Conservation (phyloP, 176 grass and related monocot genomes). For the Zea luxurians region DNA sequence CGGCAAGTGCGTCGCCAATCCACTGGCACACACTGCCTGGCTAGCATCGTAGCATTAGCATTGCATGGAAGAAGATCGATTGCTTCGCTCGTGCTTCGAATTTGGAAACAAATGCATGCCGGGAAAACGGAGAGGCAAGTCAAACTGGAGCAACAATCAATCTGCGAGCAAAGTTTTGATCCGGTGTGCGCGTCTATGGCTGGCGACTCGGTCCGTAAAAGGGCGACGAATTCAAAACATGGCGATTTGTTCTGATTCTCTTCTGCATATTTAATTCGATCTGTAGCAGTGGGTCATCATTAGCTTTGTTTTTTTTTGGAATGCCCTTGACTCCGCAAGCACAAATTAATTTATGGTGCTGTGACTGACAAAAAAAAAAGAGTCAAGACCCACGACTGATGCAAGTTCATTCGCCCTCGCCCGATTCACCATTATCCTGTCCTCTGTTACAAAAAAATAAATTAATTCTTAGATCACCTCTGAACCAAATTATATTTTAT, state of each 20-base stretch:
- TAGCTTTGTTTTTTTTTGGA: not conserved
- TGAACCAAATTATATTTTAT: not conserved
- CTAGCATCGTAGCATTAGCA: not conserved
- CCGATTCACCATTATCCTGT: not conserved
- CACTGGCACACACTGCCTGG: not conserved
- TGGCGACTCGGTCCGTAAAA: not conserved
- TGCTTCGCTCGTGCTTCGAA: not conserved
- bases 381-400: not conserved
- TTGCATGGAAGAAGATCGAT: not conserved
- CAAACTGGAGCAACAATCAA: not conserved
- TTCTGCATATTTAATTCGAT: not conserved
- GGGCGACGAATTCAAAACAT: not conserved
- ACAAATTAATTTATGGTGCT: not conserved
- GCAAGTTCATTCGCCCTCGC: too few relatives aligned
- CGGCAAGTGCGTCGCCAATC: not conserved
- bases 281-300: not conserved
- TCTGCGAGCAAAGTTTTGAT: conserved; percentile 31
- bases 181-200: too few relatives aligned
- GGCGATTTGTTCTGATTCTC: not conserved
- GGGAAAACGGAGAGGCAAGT: not conserved
- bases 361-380: not conserved
- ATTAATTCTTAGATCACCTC: not conserved
- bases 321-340: not conserved
- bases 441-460: not conserved
- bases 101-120: conserved; percentile 1